Base-by-base conservation (phyloP, 208 protist genomes). In the Acanthamoeba lugdunensis region DNA sequence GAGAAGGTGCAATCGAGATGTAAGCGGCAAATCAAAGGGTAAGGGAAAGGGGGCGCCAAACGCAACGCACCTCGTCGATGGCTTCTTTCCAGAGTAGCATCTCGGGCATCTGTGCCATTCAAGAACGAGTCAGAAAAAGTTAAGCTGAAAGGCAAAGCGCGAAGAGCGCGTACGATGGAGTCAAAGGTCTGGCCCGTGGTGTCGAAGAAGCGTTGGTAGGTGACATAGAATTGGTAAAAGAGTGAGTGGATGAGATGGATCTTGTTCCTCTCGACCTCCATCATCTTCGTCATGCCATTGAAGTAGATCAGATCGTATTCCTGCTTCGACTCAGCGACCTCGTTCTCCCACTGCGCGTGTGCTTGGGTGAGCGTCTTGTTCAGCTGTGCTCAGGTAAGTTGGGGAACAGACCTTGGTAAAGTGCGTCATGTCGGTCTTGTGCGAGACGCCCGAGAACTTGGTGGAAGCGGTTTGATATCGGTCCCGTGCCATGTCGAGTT, bases 271-370 rank as follows among this genome's bases (percentile, higher is more conserved):
- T 91, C 85, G 8, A 75, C 85, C 37, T 91, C 85, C 41, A 91
- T 67, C 61, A 91, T 67, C 85, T 91, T 91, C 23, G 63, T 75
- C 54, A 91, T 75, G 13, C 61, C 85, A 18, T 67, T 91, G 85
- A 75, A 75, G 85, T 91, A 91, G 30, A 75, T 91, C 23, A 67
- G 30, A 30, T 91, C 85, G 33, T 91, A 91, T 28, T 91, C 61
- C 23, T 91, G 85, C 63, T 91, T 91, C 33, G 85, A 91, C 61
- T 91, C 85, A 13, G 85, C 85, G 23, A 91, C 85, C 45, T 91
- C 85, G 48, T 67, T 69, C 61, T 91, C 85, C 85, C 54, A 91
- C 85, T 91, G 85, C 9, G 18, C 33, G 56, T 41, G 9, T 18
- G 13, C 18, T 33, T 11, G 30, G 54, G 45, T 41, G 9, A n/a